These are phyloP conservation scores for Beta lomatogona DNA, from an alignment of 179 eudicot species.

Conservation along the genomic window DNA sequence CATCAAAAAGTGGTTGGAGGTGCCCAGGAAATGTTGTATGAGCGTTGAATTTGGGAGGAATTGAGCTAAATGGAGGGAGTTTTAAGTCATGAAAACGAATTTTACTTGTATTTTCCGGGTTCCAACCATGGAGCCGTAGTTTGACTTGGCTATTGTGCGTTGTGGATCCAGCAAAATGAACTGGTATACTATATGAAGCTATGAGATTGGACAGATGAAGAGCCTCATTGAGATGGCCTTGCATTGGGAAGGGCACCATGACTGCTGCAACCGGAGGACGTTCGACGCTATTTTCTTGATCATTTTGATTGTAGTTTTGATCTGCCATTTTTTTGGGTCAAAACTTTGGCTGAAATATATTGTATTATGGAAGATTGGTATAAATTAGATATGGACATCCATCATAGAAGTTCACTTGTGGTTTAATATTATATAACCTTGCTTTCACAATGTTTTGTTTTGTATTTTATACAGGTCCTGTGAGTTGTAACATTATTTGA, in stretches of 20 bases:
- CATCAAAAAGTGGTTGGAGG: constrained; percentile 52
- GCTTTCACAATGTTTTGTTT: not conserved
- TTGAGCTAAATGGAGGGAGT: constrained; percentile 29
- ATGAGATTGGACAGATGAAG: constrained; percentile 65
- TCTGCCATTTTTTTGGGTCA: constrained; percentile 15
- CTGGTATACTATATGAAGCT: constrained; percentile 43
- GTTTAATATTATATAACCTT: not conserved
- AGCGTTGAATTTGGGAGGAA: constrained; percentile 30
- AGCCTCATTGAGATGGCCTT: constrained; percentile 70
- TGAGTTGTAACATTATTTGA: not conserved
- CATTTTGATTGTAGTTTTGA: not conserved
- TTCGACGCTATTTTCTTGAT: constrained; percentile 6
- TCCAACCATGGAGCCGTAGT: constrained; percentile 43
- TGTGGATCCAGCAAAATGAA: constrained; percentile 49
- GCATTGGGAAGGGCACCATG: constrained; percentile 57
- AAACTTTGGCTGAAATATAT: constrained; percentile 5
- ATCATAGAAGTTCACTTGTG: not conserved
- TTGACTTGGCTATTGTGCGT: constrained; percentile 55
- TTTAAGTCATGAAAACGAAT: constrained; percentile 56
- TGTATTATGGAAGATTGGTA: not conserved
- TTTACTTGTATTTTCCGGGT: constrained; percentile 18
- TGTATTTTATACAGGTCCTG: not conserved
- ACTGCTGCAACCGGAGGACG: constrained; percentile 37
- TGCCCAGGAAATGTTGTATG: constrained; percentile 48
- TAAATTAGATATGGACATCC: not conserved